phyloP scores from a whole-genome alignment of 805 yeast genomes.

The Metschnikowia shivogae region DNA sequence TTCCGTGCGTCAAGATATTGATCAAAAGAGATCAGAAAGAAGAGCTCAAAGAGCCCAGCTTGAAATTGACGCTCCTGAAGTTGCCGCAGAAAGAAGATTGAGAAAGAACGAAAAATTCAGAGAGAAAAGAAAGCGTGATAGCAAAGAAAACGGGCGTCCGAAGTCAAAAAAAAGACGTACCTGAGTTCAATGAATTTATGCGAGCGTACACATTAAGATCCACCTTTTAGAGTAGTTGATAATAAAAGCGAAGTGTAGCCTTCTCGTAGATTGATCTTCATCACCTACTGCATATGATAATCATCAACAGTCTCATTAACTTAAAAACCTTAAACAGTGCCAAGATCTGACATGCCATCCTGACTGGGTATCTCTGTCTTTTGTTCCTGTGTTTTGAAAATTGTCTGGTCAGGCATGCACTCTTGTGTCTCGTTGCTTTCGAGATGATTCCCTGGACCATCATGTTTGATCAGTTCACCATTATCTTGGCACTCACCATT shows the following conservation, averaged over 20 bases:
- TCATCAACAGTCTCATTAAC: too few species aligned
- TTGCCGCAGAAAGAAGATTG: constrained; percentile 72
- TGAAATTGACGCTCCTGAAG: constrained; percentile 74
- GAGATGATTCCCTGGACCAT: too few species aligned
- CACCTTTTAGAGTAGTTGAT: not conserved
- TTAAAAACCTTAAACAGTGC: too few species aligned
- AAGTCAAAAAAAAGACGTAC: constrained; percentile 53
- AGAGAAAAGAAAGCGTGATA: constrained; percentile 70
- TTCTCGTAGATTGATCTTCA: too few species aligned
- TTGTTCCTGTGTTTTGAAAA: too few species aligned
- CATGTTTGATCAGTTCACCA: too few species aligned
- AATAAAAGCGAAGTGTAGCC: not conserved
- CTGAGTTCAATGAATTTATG: not conserved
- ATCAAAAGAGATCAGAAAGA: constrained; percentile 68
- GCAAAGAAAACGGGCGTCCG: constrained; percentile 74
- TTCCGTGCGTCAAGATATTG: constrained; percentile 58
- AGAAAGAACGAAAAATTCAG: constrained; percentile 71
- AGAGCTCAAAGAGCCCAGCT: constrained; percentile 69
- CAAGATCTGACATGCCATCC: too few species aligned
- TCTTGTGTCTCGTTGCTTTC: too few species aligned
- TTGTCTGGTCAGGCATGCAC: too few species aligned
- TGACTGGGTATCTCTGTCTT: too few species aligned
- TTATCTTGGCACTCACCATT: not conserved
- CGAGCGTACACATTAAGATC: too few species aligned
- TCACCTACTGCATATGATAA: too few species aligned